Evolutionary conservation across 257 asterid species (phyloP).

Genomic region (Ocimum tenuiflorum): DNA sequence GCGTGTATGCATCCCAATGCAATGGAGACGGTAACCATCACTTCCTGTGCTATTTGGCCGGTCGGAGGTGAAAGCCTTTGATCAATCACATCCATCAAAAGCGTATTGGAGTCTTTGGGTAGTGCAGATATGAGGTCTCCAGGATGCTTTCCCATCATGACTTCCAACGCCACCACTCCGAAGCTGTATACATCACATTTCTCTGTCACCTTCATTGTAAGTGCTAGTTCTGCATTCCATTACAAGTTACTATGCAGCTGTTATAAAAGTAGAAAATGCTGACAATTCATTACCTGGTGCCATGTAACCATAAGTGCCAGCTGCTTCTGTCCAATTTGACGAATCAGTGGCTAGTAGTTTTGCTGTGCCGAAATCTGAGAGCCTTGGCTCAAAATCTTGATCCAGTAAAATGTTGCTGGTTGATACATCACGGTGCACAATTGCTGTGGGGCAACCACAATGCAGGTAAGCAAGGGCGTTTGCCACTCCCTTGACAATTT

Average conservation of each 20-base stretch:
- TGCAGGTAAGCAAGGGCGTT: constrained; percentile 93
- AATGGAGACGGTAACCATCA: constrained; percentile 44
- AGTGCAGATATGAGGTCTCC: constrained; percentile 53
- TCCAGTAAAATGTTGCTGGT: constrained; percentile 64
- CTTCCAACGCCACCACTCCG: constrained; percentile 78
- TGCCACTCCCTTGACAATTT: constrained; percentile 64
- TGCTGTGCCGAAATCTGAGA: constrained; percentile 90
- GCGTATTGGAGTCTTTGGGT: constrained; percentile 28
- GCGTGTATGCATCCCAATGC: constrained; percentile 58
- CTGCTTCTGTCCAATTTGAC: constrained; percentile 64
- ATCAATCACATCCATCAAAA: constrained; percentile 58
- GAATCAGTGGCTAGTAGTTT: constrained; percentile 49
- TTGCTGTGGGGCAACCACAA: constrained; percentile 66
- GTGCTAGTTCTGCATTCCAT: constrained; percentile 59
- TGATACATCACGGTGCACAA: constrained; percentile 84
- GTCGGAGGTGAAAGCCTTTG: constrained; percentile 60
- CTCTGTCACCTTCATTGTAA: constrained; percentile 64
- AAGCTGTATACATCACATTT: constrained; percentile 87
- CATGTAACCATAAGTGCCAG: constrained; percentile 97
- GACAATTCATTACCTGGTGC: constrained; percentile 67
- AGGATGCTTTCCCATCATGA: constrained; percentile 85
- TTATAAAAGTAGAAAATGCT: neutral
- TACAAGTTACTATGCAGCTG: neutral
- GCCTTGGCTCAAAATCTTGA: constrained; percentile 55
- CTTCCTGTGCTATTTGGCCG: constrained; percentile 51